Percentiles rank a stretch among this genome's conserved stretches.
These are phyloP conservation scores for Byssochlamys sp. DNA, from an alignment of 2,329 filamentous ascomycete species.

Conservation along the genomic window DNA sequence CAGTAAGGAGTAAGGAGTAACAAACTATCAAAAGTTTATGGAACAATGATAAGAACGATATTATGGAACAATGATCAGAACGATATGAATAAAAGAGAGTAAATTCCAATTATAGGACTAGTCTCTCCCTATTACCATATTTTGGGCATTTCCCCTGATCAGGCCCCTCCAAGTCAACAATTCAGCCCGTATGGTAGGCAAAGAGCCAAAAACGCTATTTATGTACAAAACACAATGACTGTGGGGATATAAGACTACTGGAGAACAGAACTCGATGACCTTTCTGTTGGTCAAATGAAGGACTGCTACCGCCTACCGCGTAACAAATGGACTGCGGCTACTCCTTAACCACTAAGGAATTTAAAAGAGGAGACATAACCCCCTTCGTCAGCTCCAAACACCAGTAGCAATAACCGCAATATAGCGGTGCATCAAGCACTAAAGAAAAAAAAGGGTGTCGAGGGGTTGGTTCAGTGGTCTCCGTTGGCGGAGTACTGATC, in stretches of 20 bases:
- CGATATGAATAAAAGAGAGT: not conserved
- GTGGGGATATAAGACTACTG: not conserved
- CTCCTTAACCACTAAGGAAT: not conserved
- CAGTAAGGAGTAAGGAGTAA: not conserved
- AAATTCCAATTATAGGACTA: not conserved
- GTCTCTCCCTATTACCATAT: not conserved
- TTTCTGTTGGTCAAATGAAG: not conserved
- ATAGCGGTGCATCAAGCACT: constrained; percentile 8
- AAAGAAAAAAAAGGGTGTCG: constrained; percentile 10
- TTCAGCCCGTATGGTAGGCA: not conserved
- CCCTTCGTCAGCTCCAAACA: not conserved
- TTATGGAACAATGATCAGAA: not conserved
- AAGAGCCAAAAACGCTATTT: not conserved
- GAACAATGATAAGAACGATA: not conserved
- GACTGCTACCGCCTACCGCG: not conserved
- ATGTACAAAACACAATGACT: not conserved
- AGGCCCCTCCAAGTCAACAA: not conserved
- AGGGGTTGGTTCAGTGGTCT: constrained; percentile 9
- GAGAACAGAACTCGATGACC: not conserved
- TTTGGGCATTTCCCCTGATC: not conserved
- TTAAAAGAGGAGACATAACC: not conserved
- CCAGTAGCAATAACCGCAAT: not conserved
- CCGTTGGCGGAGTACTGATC: constrained; percentile 9
- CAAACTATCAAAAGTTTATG: not conserved
- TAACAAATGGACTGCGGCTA: not conserved